Evolutionary conservation across 441 rosid species (phyloP), one percentile per base, ranked within the genome.

Genomic region (Brassica balearica): DNA sequence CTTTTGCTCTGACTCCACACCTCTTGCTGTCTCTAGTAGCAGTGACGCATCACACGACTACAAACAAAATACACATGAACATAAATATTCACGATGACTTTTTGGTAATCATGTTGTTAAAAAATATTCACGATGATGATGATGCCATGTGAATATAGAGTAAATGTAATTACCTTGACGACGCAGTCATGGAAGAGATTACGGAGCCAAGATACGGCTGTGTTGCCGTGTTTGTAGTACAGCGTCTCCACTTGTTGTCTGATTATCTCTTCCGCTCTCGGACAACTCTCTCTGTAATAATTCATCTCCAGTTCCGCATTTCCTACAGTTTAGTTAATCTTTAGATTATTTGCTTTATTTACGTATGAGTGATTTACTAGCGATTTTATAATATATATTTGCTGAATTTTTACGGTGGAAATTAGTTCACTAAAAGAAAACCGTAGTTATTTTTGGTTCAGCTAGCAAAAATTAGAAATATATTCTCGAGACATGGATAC

Each of bases 111-210:
- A 22, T 22, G 23, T 19, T 19, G 1, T 19, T 19, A 22, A 22
- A 22, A 22, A 22, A 22, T 22, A 22, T 22, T 2, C 23, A 22
- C 15, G 59, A 7, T 51, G 15, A 14, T 8, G 20, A 43, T 6
- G 56, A 51, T 22, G 60, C 22, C 60, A 55, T 55, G 60, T 55
- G 60, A 6, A 0, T 55, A 55, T 55, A 55, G 59, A 53, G 27
- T 14, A 53, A 53, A 15, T 15, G 10, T 23, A 55, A 22, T 8
- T 81, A 91, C 93, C 85, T 89, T 78, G 20, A 91, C 93, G 5
- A 81, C 77, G 82, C 98, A 94, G 73, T 94, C 96, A 51, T 92
- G 96, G 83, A 94, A 94, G 80, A 94, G 94, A 83, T 92, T 94
- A 67, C 98, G 85, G 74, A 92, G 83, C 98, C 97, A 92, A 2